Conservation (phyloP, 371 early-diverging fungal genomes). For the Amoeboaphelidium protococcarum region DNA sequence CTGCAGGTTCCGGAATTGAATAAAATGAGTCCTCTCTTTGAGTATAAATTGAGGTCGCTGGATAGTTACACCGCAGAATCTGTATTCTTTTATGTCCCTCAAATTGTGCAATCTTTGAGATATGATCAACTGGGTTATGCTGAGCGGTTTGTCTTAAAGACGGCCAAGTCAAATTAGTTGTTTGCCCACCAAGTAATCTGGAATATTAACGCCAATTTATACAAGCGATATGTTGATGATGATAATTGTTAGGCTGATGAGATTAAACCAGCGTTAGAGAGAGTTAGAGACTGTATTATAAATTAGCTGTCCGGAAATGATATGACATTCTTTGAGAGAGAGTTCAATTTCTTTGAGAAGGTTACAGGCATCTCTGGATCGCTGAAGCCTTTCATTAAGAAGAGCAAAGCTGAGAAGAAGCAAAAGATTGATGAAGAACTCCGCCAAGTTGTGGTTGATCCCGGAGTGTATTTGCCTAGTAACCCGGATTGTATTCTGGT, state of each 20-base stretch:
- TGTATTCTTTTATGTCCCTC: slow-evolving; percentile 95
- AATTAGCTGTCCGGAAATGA: slow-evolving; percentile 48
- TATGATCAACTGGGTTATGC: slow-evolving; percentile 63
- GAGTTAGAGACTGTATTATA: slow-evolving; percentile 51
- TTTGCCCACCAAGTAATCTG: slow-evolving; percentile 99
- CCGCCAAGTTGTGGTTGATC: slow-evolving; percentile 70
- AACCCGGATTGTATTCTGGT: slow-evolving; percentile 86
- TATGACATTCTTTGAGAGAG: slow-evolving; percentile 67
- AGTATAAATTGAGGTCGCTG: slow-evolving; percentile 72
- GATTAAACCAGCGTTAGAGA: slow-evolving; percentile 64
- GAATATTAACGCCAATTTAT: slow-evolving; percentile 98
- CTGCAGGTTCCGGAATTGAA: slow-evolving; percentile 36
- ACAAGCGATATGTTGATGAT: slow-evolving; percentile 42
- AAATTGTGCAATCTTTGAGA: slow-evolving; percentile 91
- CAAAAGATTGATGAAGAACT: slow-evolving; percentile 98
- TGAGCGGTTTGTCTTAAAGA: slow-evolving; percentile 68
- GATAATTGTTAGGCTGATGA: slow-evolving; percentile 32
- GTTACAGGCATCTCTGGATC: slow-evolving; percentile 91
- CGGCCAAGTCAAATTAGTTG: slow-evolving; percentile 67
- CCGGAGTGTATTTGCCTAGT: slow-evolving; percentile 91
- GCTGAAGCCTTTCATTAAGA: slow-evolving; percentile 72
- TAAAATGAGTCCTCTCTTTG: slow-evolving; percentile 57
- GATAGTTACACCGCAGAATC: slow-evolving; percentile 68
- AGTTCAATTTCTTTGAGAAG: slow-evolving; percentile 78
- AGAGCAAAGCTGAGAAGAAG: slow-evolving; percentile 53